Conservation (phyloP, 805 yeast genomes). For the Hanseniaspora valbyensis region DNA sequence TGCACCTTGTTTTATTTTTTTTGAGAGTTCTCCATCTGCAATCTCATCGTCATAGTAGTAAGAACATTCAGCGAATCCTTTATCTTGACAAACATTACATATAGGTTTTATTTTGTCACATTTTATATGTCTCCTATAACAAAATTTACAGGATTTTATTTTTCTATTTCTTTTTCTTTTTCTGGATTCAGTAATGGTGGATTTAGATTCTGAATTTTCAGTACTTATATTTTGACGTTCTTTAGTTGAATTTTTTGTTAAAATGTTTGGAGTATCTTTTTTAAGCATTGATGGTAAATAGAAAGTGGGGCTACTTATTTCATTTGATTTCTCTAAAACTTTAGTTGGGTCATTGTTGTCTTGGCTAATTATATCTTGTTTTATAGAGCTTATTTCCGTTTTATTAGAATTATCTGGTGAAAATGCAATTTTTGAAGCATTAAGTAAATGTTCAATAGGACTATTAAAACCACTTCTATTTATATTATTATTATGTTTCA, state of each 20-base stretch:
- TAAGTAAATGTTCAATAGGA: constrained; percentile 3
- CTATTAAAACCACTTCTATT: neutral
- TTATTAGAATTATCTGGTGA: neutral
- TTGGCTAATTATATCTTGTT: too few relatives aligned
- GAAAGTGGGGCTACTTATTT: neutral
- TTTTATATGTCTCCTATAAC: constrained; percentile 25
- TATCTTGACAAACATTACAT: constrained; percentile 24
- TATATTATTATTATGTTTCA: neutral
- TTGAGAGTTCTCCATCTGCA: neutral
- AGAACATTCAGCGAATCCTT: constrained; percentile 19
- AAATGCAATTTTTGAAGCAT: constrained; percentile 1
- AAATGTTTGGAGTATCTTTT: neutral
- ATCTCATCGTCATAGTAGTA: constrained; percentile 17
- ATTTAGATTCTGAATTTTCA: neutral
- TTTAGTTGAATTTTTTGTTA: neutral
- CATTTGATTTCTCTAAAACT: too few relatives aligned
- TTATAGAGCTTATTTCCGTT: too few relatives aligned
- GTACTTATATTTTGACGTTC: neutral
- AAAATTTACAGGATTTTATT: constrained; percentile 25
- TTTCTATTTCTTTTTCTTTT: constrained; percentile 22
- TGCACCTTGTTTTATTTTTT: neutral
- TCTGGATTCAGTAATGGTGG: too few relatives aligned
- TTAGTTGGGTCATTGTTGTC: too few relatives aligned
- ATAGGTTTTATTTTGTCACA: constrained; percentile 26
- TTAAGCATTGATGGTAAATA: neutral